Percentiles rank a stretch among this genome's conserved stretches.
Conservation (phyloP, 148 eudicot species). For the Fallopia convolvulus region DNA sequence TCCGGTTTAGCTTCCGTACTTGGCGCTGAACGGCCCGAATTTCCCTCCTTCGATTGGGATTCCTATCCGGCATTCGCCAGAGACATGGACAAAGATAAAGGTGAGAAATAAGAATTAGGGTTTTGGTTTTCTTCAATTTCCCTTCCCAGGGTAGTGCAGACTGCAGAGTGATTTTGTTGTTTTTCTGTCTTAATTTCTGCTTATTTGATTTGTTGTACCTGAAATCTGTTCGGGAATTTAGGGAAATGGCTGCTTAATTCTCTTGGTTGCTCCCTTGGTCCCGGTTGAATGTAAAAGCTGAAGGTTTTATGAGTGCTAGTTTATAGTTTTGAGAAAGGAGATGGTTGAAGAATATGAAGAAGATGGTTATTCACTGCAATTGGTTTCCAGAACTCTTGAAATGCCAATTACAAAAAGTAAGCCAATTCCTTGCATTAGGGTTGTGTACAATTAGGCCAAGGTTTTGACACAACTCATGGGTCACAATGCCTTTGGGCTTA, state of each 20-base stretch:
- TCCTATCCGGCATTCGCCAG: neutral
- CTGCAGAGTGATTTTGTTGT: neutral
- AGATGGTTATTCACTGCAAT: too few relatives aligned
- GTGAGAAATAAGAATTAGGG: neutral
- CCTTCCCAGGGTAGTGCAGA: too few relatives aligned
- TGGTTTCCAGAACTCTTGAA: too few relatives aligned
- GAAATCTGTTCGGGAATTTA: neutral
- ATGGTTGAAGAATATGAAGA: neutral
- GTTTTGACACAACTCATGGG: too few relatives aligned
- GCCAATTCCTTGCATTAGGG: too few relatives aligned
- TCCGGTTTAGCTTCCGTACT: conserved; percentile 39
- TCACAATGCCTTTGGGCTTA: too few relatives aligned
- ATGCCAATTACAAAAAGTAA: too few relatives aligned
- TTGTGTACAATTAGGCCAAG: too few relatives aligned
- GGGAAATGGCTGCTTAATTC: neutral
- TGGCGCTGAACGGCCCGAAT: conserved; percentile 32
- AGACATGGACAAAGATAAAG: neutral
- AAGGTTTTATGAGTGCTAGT: neutral
- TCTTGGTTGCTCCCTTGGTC: neutral
- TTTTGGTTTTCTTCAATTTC: neutral
- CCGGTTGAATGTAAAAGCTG: neutral
- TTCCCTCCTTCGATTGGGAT: neutral
- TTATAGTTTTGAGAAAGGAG: neutral
- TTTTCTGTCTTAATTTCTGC: neutral
- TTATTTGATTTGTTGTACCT: neutral